Evolutionary conservation across 2,329 filamentous ascomycete genomes (phyloP), one percentile per base, ranked within the genome.

Genomic region (Biscogniauxia mediterranea): DNA sequence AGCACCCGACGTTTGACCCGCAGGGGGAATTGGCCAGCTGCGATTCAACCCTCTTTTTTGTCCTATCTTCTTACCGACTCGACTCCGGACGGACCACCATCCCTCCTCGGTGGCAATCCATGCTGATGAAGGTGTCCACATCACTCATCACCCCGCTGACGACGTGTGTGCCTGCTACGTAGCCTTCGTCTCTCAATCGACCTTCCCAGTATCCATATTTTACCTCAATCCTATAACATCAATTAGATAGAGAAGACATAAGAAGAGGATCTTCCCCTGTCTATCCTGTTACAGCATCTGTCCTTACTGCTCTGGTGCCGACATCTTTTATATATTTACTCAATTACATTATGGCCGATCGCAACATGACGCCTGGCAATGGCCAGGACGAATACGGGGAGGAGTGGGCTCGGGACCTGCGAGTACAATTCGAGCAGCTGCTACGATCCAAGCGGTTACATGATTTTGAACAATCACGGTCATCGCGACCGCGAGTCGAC

Each of bases 401-500:
- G 72, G 83, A 85, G 71, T 91, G 89, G 87, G 92, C 93, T 25
- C 84, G 86, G 70, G 91, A 93, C 62, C 80, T 98, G 70, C 89
- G 91, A 56, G 80, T 89, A 70, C 90, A 92, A 72, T 97, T 97
- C 76, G 92, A 96, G 74, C 89, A 93, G 66, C 81, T 96, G 63
- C 83, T 98, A 72, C 89, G 91, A 75, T 92, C 91, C 61, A 93
- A 91, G 80, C 87, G 93, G 75, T 87, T 97, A 81, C 93, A 92
- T 74, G 91, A 93, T 66, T 83, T 97, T 56, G 87, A 89, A 69
- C 85, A 87, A 67, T 79, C 80, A 46, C 79, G 81, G 46, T 80
- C 82, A 59, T 86, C 88, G 38, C 81, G 83, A 64, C 83, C 85
- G 38, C 80, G 82, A 32, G 83, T 81, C 49, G 80, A 81, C 56